Evolutionary conservation across 2,329 filamentous ascomycete genomes (phyloP), one percentile per base, ranked within the genome.

Genomic region (Mycogone perniciosa): DNA sequence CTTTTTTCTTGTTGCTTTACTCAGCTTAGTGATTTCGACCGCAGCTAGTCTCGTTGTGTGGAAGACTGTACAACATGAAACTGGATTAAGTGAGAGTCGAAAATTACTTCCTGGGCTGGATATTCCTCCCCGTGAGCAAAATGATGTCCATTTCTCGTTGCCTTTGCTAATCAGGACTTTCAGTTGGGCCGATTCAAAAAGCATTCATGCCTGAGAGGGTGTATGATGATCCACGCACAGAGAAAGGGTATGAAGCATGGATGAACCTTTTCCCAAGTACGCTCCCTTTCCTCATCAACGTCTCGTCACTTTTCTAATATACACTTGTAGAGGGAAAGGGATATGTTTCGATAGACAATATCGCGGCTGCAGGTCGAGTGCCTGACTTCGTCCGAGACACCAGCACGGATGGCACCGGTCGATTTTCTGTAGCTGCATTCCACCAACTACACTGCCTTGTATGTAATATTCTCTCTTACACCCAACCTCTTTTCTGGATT

Each of bases 281-380:
- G 46, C n/a, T 2, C 7, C 33, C 5, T 4, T 27, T 9, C n/a
- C 31, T n/a, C 0, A 3, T n/a, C n/a, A 42, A 9, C n/a, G 13
- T 2, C 1, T 11, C 9, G 26, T 7, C 31, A 26, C 5, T 5
- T 9, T 9, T n/a, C 40, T 49, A 2, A 31, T 35, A 20, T 20
- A 11, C 2, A 6, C 7, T 26, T 37, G 2, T 9, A 49, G 46
- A 49, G 40, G 46, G 46, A 9, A 49, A 49, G 27, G 46, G 46
- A 4, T 49, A 49, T 26, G 40, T 49, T 29, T 49, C 46, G n/a
- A 49, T 49, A 44, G 27, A 49, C 5, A 49, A 49, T n/a, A 49
- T 49, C 37, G 46, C 29, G 33, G 46, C 40, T 5, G 46, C 46
- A 44, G 46, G 46, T 3, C 46, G 39, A 8, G 46, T 49, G 26